Evolutionary conservation across 306 rosid species (phyloP).

Genomic region (Chamaecrista fasciculata): DNA sequence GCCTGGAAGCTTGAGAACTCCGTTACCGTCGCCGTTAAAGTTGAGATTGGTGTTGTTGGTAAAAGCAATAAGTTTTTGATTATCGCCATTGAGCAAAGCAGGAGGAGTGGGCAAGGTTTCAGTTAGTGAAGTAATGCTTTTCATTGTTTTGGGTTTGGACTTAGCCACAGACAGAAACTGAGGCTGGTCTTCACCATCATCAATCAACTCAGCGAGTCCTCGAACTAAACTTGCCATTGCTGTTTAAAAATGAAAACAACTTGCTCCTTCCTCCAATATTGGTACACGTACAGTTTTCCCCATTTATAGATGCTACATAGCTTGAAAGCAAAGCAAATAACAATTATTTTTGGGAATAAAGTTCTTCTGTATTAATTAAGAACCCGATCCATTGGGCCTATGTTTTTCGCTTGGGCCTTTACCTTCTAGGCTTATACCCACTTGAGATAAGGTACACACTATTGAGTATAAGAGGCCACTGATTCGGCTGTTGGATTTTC

Average conservation of each 20-base stretch:
- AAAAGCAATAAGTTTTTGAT: slow-evolving; percentile 26
- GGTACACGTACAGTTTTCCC: not conserved
- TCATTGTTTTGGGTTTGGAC: not conserved
- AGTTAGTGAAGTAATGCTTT: not conserved
- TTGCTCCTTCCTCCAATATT: no score
- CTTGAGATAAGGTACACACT: no score
- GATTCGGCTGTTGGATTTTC: no score
- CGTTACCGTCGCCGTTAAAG: slow-evolving; percentile 36
- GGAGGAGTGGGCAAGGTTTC: slow-evolving; percentile 3
- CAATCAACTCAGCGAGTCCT: slow-evolving; percentile 10
- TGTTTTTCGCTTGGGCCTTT: no score
- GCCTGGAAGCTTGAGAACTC: slow-evolving; percentile 24
- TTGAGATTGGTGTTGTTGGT: slow-evolving; percentile 37
- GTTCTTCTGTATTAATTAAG: no score
- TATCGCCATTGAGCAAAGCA: slow-evolving; percentile 29
- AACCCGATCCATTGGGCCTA: no score
- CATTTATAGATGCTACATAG: slow-evolving; percentile 13
- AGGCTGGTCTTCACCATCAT: slow-evolving; percentile 1
- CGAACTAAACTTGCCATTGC: slow-evolving; percentile 33
- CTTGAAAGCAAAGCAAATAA: no score
- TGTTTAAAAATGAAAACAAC: not conserved
- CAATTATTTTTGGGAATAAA: no score
- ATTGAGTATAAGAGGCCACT: no score
- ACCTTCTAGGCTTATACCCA: no score
- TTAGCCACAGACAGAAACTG: not conserved